phyloP scores from a whole-genome alignment of 164 flowering plant genomes.

The Taxillus chinensis region DNA sequence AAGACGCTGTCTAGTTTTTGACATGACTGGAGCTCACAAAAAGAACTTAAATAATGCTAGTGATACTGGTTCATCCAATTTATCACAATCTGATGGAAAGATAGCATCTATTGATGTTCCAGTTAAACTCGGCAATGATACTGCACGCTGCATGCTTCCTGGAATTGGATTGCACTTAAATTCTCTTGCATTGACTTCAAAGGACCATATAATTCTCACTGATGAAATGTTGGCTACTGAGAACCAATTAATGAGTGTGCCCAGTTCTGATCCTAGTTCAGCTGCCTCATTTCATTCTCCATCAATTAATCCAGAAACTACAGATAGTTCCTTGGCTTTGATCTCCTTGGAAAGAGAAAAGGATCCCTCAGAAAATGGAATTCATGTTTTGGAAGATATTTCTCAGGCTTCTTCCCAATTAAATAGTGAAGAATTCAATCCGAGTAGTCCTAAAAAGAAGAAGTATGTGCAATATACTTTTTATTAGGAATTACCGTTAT shows the following conservation, averaged over 20 bases:
- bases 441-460: slow-evolving; percentile 75
- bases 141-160: slow-evolving; percentile 49
- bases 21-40: slow-evolving; percentile 43
- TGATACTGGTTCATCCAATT: slow-evolving; percentile 20
- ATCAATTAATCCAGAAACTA: slow-evolving; percentile 22
- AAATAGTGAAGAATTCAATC: slow-evolving; percentile 44
- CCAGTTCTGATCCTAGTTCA: slow-evolving; percentile 15
- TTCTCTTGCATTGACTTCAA: slow-evolving; percentile 54
- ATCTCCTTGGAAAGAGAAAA: slow-evolving; percentile 27
- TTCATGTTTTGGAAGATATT: slow-evolving; percentile 33
- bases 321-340: slow-evolving; percentile 19
- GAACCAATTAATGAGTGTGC: slow-evolving; percentile 19
- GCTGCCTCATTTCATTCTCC: slow-evolving; percentile 26
- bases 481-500: too few relatives aligned
- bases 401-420: slow-evolving; percentile 26
- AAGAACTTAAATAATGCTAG: slow-evolving; percentile 36
- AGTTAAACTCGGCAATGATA: slow-evolving; percentile 6
- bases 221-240: slow-evolving; percentile 35
- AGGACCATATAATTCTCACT: slow-evolving; percentile 32
- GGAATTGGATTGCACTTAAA: slow-evolving; percentile 95
- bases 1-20: slow-evolving; percentile 87
- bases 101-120: slow-evolving; percentile 28
- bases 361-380: slow-evolving; percentile 23
- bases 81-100: slow-evolving; percentile 31
- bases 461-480: slow-evolving; percentile 29